These are phyloP conservation scores for Bothriochloa decipiens DNA, from an alignment of 176 grass and related monocot genomes.

Conservation along the genomic window DNA sequence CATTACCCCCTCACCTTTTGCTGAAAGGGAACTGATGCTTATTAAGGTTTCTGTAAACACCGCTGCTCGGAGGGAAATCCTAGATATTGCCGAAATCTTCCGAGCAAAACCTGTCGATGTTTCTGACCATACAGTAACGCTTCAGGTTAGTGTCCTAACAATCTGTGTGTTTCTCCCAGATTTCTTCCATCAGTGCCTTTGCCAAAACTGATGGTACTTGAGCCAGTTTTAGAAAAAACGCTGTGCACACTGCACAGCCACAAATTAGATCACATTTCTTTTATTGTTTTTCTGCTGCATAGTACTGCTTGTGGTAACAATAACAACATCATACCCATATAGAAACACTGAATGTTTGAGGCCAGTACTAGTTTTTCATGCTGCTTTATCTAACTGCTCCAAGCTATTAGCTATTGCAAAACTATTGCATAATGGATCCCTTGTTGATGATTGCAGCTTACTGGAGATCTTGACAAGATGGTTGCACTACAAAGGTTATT, in stretches of 20 bases:
- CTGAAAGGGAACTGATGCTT: slow-evolving; percentile 93
- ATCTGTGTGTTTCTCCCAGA: neutral
- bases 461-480: slow-evolving; percentile 91
- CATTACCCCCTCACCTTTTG: slow-evolving; percentile 83
- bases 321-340: neutral
- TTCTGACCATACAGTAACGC: slow-evolving; percentile 93
- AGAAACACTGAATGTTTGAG: neutral
- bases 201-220: neutral
- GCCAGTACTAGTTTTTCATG: slow-evolving; percentile 14
- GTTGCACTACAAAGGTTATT: slow-evolving; percentile 90
- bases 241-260: neutral
- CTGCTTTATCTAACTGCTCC: slow-evolving; percentile 1
- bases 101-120: slow-evolving; percentile 86
- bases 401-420: slow-evolving; percentile 11
- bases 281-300: neutral
- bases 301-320: neutral
- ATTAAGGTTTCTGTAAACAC: slow-evolving; percentile 94
- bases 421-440: slow-evolving; percentile 27
- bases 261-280: neutral
- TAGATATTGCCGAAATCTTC: slow-evolving; percentile 94
- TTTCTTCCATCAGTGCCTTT: slow-evolving; percentile 8
- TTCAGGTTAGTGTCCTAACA: slow-evolving; percentile 59
- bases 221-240: neutral
- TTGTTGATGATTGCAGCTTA: slow-evolving; percentile 64
- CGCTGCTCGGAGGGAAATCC: slow-evolving; percentile 81